Conservation (phyloP, 495 filamentous ascomycete genomes). For the Aspergillus funiculosus region DNA sequence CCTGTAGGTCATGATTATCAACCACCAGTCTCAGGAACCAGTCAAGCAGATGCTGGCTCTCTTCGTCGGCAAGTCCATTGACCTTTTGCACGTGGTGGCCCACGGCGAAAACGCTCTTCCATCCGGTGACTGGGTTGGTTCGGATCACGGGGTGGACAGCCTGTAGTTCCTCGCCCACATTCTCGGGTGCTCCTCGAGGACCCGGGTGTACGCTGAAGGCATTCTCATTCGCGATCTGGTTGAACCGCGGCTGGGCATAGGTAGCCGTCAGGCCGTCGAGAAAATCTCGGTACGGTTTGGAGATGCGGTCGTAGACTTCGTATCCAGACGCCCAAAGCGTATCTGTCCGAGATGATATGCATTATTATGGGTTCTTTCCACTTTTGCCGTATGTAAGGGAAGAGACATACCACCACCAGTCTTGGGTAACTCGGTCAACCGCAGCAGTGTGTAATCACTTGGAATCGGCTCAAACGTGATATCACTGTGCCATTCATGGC, state of each 20-base stretch:
- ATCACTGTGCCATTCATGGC: slow-evolving; percentile 57
- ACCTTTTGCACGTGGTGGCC: slow-evolving; percentile 17
- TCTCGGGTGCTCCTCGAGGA: slow-evolving; percentile 56
- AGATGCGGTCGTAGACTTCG: slow-evolving; percentile 68
- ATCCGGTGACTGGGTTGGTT: slow-evolving; percentile 71
- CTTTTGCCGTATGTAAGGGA: not conserved
- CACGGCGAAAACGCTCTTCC: slow-evolving; percentile 65
- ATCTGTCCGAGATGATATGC: slow-evolving; percentile 21
- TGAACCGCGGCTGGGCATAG: slow-evolving; percentile 29
- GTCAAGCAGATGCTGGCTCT: slow-evolving; percentile 38
- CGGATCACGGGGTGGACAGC: slow-evolving; percentile 61
- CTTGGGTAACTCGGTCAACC: slow-evolving; percentile 56
- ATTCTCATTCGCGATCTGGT: slow-evolving; percentile 8
- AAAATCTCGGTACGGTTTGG: slow-evolving; percentile 52
- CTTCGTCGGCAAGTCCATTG: slow-evolving; percentile 26
- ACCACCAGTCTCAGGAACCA: slow-evolving; percentile 51
- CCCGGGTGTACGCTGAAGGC: slow-evolving; percentile 47
- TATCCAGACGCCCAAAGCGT: slow-evolving; percentile 69
- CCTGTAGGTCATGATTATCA: slow-evolving; percentile 69
- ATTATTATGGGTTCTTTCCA: not conserved
- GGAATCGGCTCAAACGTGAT: slow-evolving; percentile 68
- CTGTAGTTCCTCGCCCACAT: slow-evolving; percentile 49
- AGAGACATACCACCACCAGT: slow-evolving; percentile 57
- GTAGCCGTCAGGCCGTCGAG: slow-evolving; percentile 59
- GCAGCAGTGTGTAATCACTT: slow-evolving; percentile 62